These are phyloP conservation scores for Teratosphaeria viscida DNA, from an alignment of 2,329 filamentous ascomycete species.

Conservation along the genomic window DNA sequence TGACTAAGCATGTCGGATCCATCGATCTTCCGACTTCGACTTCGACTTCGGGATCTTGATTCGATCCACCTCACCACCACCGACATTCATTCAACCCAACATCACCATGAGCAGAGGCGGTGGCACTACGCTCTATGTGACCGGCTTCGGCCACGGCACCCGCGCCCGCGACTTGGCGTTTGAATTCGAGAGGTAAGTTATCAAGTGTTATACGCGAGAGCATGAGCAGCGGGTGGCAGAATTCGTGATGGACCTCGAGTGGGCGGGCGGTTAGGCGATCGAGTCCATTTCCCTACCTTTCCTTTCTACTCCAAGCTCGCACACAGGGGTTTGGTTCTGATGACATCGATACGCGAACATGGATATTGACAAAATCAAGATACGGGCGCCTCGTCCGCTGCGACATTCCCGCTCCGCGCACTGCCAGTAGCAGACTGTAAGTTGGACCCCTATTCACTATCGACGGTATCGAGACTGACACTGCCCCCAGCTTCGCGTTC, in stretches of 20 bases:
- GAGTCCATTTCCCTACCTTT: slow-evolving; percentile 4
- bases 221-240: neutral
- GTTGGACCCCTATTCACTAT: slow-evolving; percentile 31
- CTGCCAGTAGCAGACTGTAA: slow-evolving; percentile 89
- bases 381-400: slow-evolving; percentile 97
- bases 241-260: neutral
- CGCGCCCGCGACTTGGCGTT: slow-evolving; percentile 98
- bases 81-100: neutral
- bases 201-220: slow-evolving; percentile 5
- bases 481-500: slow-evolving; percentile 67
- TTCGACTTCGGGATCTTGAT: neutral
- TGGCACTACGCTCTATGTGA: slow-evolving; percentile 92
- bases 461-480: neutral
- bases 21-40: neutral
- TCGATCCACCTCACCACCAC: neutral
- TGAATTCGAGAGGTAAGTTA: slow-evolving; percentile 99
- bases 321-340: neutral
- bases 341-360: slow-evolving; percentile 4
- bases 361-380: slow-evolving; percentile 47
- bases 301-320: neutral
- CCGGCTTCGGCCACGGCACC: slow-evolving; percentile 97
- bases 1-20: neutral
- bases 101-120: slow-evolving; percentile 71
- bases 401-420: slow-evolving; percentile 93
- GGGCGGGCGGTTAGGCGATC: slow-evolving; percentile 1